Conservation (phyloP, 306 rosid genomes). For the Quercus alba region DNA sequence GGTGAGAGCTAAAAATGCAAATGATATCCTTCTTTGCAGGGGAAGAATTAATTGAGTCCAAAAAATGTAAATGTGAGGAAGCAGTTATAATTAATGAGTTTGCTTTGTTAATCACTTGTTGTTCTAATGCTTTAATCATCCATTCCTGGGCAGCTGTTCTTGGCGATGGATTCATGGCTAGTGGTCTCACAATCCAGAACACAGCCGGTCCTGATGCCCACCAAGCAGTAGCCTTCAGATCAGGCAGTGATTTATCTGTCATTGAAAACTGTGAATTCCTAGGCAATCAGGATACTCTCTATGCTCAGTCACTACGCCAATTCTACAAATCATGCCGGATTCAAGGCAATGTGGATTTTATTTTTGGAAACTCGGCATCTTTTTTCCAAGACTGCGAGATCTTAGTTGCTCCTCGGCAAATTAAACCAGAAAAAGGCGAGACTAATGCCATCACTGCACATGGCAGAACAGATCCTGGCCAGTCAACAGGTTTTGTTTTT, state of each 20-base stretch:
- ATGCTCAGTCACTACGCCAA: conserved; percentile 82
- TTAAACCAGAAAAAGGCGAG: conserved; percentile 58
- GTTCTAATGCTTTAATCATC: background rate
- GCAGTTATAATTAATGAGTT: background rate
- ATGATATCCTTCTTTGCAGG: background rate
- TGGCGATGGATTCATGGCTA: conserved; percentile 97
- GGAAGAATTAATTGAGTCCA: background rate
- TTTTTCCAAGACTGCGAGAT: conserved; percentile 63
- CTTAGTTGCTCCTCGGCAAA: conserved; percentile 53
- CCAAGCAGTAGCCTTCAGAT: conserved; percentile 93
- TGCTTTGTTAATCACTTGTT: background rate
- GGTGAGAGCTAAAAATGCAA: background rate
- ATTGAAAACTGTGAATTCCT: conserved; percentile 67
- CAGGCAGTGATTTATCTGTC: conserved; percentile 68
- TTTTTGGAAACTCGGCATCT: conserved; percentile 82
- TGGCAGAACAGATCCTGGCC: conserved; percentile 82
- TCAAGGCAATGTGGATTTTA: conserved; percentile 79
- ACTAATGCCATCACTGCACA: conserved; percentile 74
- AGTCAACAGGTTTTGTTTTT: conserved; percentile 77
- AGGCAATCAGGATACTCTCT: conserved; percentile 90
- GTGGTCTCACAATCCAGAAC: conserved; percentile 64
- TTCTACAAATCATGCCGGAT: conserved; percentile 76
- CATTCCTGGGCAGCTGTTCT: conserved; percentile 45
- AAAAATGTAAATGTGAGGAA: background rate
- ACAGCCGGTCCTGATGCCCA: conserved; percentile 86